Conservation (phyloP, 2,329 filamentous ascomycete species). For the Aspergillus sp. region DNA sequence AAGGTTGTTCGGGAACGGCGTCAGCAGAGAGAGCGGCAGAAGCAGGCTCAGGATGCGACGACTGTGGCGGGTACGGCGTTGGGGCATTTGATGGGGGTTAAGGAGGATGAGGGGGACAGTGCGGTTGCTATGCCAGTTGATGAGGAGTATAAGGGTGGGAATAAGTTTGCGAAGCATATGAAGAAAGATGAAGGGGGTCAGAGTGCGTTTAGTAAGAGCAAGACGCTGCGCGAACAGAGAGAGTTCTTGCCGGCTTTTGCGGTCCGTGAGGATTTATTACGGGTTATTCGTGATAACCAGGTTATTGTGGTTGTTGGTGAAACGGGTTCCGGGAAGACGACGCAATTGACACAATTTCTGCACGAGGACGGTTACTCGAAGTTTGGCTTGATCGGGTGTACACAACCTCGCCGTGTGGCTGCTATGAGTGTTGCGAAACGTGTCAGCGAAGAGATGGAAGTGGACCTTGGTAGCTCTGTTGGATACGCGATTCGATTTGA, state of each 20-base stretch:
- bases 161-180: constrained; percentile 84
- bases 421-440: constrained; percentile 99
- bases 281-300: constrained; percentile 93
- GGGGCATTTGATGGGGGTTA: constrained; percentile 92
- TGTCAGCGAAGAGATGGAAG: constrained; percentile 97
- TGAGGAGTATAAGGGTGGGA: constrained; percentile 58
- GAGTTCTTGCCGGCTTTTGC: constrained; percentile 94
- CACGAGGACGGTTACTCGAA: constrained; percentile 91
- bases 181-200: constrained; percentile 76
- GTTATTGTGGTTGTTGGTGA: constrained; percentile 95
- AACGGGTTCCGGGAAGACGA: constrained; percentile 96
- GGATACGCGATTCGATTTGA: constrained; percentile 98
- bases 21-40: constrained; percentile 86
- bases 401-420: constrained; percentile 89
- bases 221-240: constrained; percentile 81
- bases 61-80: constrained; percentile 85
- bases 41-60: constrained; percentile 90
- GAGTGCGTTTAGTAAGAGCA: constrained; percentile 88
- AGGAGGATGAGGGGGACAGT: constrained; percentile 82
- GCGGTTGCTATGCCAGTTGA: constrained; percentile 70
- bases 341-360: constrained; percentile 91
- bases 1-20: constrained; percentile 84
- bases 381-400: constrained; percentile 87
- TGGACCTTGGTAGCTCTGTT: constrained; percentile 76
- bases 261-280: constrained; percentile 82